Base-by-base conservation (phyloP, 2,329 filamentous ascomycete species). In the Claviceps pusilla region DNA sequence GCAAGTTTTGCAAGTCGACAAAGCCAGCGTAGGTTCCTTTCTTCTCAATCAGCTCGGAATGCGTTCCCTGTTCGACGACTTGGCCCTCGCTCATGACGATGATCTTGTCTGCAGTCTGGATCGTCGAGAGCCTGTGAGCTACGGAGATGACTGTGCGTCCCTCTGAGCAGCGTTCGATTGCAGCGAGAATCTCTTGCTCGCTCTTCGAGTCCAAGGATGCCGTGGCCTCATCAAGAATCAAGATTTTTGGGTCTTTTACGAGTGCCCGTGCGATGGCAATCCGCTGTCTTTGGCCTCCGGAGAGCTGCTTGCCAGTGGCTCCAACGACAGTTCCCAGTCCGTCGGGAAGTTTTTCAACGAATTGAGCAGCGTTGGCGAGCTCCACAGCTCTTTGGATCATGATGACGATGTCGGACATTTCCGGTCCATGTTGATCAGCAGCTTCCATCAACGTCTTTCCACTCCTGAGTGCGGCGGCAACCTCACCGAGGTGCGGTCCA, bases 271-370 rank as follows among this genome's bases (percentile, higher is more conserved):
- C 67, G 55, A 85, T 83, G 1, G 80, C 77, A 28, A 85, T 71
- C 9, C 81, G 73, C 59, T 84, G 82, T 47, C 79, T 72, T 59
- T 85, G 81, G 3, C 81, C 82, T 35, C 80, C 80, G n/a, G 76
- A 81, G 1, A 84, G 66, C 55, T 79, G 78, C 47, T 78, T 76
- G 1, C 80, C 81, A 14, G 74, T 73, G 59, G 83, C 77, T 3
- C 81, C 81, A 11, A 84, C 78, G 5, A 41, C 33, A 5, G 57
- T 60, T 24, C 52, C 57, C 4, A 50, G 31, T 42, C 54, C 48
- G 4, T 45, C 24, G 16, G 51, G 24, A 31, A 56, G 48, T 12
- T 41, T 45, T 7, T 31, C 43, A 2, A 56, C 33, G 37, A 54
- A 54, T 10, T 50, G 48, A 19, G 48, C 48, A 41, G 48, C 48